Base-by-base conservation (phyloP, 371 early-diverging fungal genomes). In the Phascolomyces articulosus region DNA sequence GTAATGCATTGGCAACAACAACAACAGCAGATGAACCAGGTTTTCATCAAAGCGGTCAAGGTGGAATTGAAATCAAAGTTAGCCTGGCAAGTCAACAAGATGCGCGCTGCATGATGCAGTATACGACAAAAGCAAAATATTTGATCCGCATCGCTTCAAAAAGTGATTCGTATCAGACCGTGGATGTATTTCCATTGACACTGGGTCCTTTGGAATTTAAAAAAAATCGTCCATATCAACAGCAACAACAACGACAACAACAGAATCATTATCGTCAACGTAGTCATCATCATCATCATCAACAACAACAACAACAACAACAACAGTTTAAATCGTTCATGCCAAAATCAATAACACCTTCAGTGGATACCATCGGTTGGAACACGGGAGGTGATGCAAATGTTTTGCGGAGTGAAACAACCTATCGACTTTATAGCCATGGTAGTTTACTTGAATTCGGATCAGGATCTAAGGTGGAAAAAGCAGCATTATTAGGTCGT, bases 21-120 rank as follows among this genome's bases (percentile, higher is more conserved):
- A 31, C 21, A 27, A 41, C 41, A 20, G 38, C 40, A 18, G 40
- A 31, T 18, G n/a, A 9, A 34, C 71, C 74, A 28, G 79, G 77
- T 1, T 72, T 78, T 58, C 65, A 69, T 18, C 44, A 56, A 0
- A 64, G 69, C 16, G 71, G 77, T 8, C 55, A 58, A 11, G 79
- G 77, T 23, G 77, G 79, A 21, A 51, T 79, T 11, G 79, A 79
- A 56, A 38, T 74, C 29, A 61, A 72, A 21, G 55, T 79, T 6
- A 41, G 51, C 24, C 51, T 2, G 61, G 60, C 56, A 40, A 34
- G 11, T 34, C 34, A 34, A 34, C 40, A 26, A n/a, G 44, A 44
- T 16, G 15, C 44, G 16, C 15, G 44, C 44, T 44, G 44, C 44
- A 7, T 44, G 44, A 47, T 54, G 13, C 63, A 68, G 56, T 56